A percentile compares a stretch with the other conserved stretches of the same genome.
Evolutionary conservation across 441 rosid species (phyloP).

Genomic region (Populus hybrid): DNA sequence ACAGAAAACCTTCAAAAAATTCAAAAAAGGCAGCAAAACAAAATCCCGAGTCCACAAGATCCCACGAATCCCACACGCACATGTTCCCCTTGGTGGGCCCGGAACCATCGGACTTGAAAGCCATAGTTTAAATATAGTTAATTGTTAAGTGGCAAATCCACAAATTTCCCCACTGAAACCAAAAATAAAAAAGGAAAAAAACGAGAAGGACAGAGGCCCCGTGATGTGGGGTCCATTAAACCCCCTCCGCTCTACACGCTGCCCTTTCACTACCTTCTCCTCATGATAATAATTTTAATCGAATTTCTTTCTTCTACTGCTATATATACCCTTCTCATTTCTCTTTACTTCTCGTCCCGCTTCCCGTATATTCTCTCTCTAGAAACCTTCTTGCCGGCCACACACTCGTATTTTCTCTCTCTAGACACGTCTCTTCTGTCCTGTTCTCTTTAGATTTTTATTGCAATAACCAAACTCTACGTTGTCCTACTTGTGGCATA

Average conservation of each 20-base stretch:
- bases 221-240: conserved; percentile 21
- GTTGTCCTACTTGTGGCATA: neutral
- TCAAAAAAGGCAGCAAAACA: too few relatives aligned
- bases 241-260: conserved; percentile 36
- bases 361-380: conserved; percentile 27
- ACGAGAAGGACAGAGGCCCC: conserved; percentile 21
- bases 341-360: conserved; percentile 20
- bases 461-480: neutral
- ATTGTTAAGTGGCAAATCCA: conserved; percentile 9
- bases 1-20: too few relatives aligned
- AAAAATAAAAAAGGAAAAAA: neutral
- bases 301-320: conserved; percentile 9
- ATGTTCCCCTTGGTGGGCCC: conserved; percentile 32
- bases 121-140: conserved; percentile 41
- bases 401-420: neutral
- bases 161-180: neutral
- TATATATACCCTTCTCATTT: conserved; percentile 33
- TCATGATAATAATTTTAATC: neutral
- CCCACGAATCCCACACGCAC: neutral
- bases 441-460: neutral
- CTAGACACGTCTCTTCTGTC: neutral
- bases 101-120: conserved; percentile 38
- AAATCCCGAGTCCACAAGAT: too few relatives aligned
- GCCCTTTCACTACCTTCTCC: conserved; percentile 30
- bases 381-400: neutral